Conservation (phyloP, 257 asterid species). For the Nicotiana tomentosiformis region DNA sequence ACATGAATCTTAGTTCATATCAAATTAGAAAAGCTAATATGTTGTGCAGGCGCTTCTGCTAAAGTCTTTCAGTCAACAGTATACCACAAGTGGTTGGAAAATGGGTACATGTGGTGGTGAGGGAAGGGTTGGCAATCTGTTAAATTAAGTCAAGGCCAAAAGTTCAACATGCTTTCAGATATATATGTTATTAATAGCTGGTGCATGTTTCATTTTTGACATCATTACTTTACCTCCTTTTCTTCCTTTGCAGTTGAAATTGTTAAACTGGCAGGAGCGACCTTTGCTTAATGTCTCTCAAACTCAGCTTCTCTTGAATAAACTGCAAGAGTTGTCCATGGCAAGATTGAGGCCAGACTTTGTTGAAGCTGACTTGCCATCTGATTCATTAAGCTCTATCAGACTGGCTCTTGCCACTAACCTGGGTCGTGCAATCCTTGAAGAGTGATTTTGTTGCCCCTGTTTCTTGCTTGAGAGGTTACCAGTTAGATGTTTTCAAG, state of each 20-base stretch:
- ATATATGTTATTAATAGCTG: neutral
- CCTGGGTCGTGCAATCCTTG: conserved; percentile 81
- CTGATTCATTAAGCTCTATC: conserved; percentile 70
- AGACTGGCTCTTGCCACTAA: conserved; percentile 83
- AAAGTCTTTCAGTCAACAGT: neutral
- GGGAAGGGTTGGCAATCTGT: neutral
- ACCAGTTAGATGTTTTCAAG: neutral
- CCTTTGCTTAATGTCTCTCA: conserved; percentile 71
- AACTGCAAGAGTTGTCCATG: conserved; percentile 81
- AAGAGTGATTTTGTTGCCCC: conserved; percentile 37
- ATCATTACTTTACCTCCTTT: neutral
- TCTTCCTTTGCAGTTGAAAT: conserved; percentile 51
- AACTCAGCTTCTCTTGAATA: conserved; percentile 63
- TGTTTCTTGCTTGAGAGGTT: neutral
- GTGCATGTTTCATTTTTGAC: conserved; percentile 1
- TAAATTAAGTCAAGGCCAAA: neutral
- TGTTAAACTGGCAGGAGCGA: conserved; percentile 67
- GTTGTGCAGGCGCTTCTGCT: neutral
- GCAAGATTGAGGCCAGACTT: conserved; percentile 77
- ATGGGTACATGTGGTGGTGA: neutral
- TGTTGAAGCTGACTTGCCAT: conserved; percentile 54
- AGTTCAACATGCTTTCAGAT: neutral
- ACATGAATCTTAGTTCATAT: neutral
- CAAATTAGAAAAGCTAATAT: neutral
- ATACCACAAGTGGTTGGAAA: neutral